phyloP scores from a whole-genome alignment of 495 filamentous ascomycete genomes.

The Poronia punctata region DNA sequence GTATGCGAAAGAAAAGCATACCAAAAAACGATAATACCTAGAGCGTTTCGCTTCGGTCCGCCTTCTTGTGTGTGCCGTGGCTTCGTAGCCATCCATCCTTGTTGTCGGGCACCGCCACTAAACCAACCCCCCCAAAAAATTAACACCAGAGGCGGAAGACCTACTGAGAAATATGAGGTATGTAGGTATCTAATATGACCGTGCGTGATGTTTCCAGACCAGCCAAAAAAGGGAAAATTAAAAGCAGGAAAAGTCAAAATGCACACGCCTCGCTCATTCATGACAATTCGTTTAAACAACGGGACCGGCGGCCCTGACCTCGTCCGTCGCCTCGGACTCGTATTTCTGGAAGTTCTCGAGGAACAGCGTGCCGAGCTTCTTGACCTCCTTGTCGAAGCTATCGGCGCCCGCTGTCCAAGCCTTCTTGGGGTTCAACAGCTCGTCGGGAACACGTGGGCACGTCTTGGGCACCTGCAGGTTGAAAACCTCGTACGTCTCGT shows the following conservation, averaged over 20 bases:
- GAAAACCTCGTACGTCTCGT: constrained; percentile 94
- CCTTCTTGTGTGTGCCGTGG: constrained; percentile 1
- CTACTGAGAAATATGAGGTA: constrained; percentile 15
- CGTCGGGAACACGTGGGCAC: constrained; percentile 77
- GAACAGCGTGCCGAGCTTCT: constrained; percentile 80
- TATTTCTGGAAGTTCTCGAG: constrained; percentile 98
- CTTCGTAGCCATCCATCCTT: no score
- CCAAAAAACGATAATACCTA: no score
- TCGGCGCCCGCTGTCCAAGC: constrained; percentile 75
- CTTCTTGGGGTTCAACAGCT: constrained; percentile 90
- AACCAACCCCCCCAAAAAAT: not conserved
- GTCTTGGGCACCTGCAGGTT: constrained; percentile 86
- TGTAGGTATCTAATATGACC: constrained; percentile 7
- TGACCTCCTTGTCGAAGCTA: constrained; percentile 79
- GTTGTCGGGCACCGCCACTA: not conserved
- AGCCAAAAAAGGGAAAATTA: constrained; percentile 1
- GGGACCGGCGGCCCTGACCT: constrained; percentile 68
- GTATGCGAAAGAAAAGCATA: no score
- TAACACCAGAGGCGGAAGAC: constrained; percentile 8
- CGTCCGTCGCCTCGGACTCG: constrained; percentile 73
- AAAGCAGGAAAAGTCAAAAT: constrained; percentile 1
- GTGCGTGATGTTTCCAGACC: constrained; percentile 15
- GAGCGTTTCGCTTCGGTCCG: constrained; percentile 15
- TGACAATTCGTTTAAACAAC: constrained; percentile 31
- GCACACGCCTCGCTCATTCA: constrained; percentile 1